These are phyloP conservation scores for Berkeleyomyces basicola DNA, from an alignment of 2,329 filamentous ascomycete genomes.

Conservation along the genomic window DNA sequence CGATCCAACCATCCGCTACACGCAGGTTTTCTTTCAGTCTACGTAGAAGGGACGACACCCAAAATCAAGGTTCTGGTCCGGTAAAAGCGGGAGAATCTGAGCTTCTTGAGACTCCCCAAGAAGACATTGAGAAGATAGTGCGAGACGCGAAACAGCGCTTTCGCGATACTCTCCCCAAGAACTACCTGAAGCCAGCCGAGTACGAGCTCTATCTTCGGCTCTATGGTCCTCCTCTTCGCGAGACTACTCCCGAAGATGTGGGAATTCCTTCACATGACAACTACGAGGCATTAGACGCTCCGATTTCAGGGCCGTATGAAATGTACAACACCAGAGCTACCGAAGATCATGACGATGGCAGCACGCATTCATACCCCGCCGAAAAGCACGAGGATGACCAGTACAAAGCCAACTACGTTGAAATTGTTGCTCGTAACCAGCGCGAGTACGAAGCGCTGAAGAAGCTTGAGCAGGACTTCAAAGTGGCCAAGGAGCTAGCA, in stretches of 20 bases:
- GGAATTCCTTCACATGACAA: slow-evolving; percentile 26
- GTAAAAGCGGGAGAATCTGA: not conserved
- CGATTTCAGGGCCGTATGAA: slow-evolving; percentile 2
- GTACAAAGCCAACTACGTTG: slow-evolving; percentile 23
- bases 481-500: slow-evolving; percentile 23
- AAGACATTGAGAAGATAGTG: slow-evolving; percentile 44
- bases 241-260: slow-evolving; percentile 42
- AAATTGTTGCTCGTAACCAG: slow-evolving; percentile 33
- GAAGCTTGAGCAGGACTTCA: slow-evolving; percentile 41
- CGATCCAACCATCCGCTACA: not conserved
- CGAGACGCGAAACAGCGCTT: slow-evolving; percentile 58
- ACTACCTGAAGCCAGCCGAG: slow-evolving; percentile 53
- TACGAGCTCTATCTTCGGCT: slow-evolving; percentile 60
- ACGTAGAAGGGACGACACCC: not conserved
- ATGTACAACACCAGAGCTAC: slow-evolving; percentile 2
- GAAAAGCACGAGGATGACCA: slow-evolving; percentile 2
- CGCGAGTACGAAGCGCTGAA: slow-evolving; percentile 39
- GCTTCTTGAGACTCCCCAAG: not conserved
- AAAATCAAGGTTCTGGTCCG: not conserved
- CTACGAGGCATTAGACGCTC: slow-evolving; percentile 13
- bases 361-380: slow-evolving; percentile 5
- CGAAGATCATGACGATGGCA: slow-evolving; percentile 6
- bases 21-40: not conserved
- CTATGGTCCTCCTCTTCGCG: slow-evolving; percentile 58
- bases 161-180: slow-evolving; percentile 58